These are phyloP conservation scores for Uronychia binucleata DNA, from an alignment of 73 alveolate species.

Conservation along the genomic window DNA sequence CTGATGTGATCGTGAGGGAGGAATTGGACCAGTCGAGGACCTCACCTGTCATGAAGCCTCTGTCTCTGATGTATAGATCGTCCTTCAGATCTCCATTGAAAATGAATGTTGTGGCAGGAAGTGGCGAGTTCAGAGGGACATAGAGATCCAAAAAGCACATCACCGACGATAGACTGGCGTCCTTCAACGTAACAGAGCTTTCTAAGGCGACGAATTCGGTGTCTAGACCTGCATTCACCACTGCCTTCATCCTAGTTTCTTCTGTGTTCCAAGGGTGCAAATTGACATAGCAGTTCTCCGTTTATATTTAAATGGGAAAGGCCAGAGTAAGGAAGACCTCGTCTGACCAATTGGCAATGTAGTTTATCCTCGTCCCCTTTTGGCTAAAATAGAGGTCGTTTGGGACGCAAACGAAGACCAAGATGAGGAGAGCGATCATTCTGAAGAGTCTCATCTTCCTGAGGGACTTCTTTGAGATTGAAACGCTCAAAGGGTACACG, in stretches of 20 bases:
- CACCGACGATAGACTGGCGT: neutral
- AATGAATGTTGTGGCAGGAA: neutral
- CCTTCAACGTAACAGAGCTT: neutral
- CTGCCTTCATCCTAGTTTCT: neutral
- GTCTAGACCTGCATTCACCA: neutral
- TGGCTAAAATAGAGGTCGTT: neutral
- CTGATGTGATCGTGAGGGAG: neutral
- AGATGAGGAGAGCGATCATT: neutral
- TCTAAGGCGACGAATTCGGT: neutral
- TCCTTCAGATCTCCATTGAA: neutral
- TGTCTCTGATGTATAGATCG: neutral
- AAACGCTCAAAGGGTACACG: conserved; percentile 2
- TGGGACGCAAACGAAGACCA: neutral
- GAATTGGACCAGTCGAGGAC: neutral
- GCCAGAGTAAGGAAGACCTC: neutral
- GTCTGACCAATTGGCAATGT: neutral
- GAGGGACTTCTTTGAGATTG: neutral
- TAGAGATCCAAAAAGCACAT: neutral
- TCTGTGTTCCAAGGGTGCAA: neutral
- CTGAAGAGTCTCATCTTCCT: neutral
- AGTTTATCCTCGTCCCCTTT: neutral
- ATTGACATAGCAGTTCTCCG: neutral
- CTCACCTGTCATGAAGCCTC: neutral
- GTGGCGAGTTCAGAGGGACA: neutral
- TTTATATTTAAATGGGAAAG: neutral